Base-by-base conservation (phyloP, 2,329 filamentous ascomycete species). In the Sarocladium brachiariae region DNA sequence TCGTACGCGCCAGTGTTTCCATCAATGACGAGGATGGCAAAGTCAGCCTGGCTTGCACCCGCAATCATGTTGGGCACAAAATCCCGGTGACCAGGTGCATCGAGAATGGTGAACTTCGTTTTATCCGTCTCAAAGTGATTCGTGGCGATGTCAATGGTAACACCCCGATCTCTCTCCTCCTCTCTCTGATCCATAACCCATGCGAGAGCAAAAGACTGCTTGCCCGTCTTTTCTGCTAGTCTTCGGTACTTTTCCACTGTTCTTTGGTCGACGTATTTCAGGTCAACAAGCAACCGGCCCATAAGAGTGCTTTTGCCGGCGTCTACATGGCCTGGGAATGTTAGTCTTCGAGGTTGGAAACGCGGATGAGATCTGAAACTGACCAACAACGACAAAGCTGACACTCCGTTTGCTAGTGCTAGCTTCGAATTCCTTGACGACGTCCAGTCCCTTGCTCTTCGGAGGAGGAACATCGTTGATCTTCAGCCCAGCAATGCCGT, bases 51-150 rank as follows among this genome's bases (percentile, higher is more conserved):
- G 53, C 88, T 93, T 3, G 92, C 90, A 13, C 93, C 93, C 2
- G 92, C 92, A 64, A 99, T 96, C 93, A 99, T 99, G 66, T 96
- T 99, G 1, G 93, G 93, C 18, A 99, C 90, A 63, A 97, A 99
- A 64, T 99, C 93, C 54, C 84, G 81, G 67, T 99, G 93, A 0
- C 93, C 93, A 0, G 93, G 93, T 0, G 93, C 92, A 64, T 99
- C 93, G 4, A 99, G 76, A 41, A 99, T 96, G 1, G 93, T 97
- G 62, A 97, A 97, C 10, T 78, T 80, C 0, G 89, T 93, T 49
- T 78, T 86, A 1, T 88, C 83, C 0, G 95, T 99, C 63, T 95
- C 88, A 62, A 99, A 99, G 56, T 90, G 84, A 63, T 95, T 95
- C 16, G 87, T 95, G 8, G 93, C 92, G 61, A 97, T 93, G 63